A percentile compares a stretch with the other conserved stretches of the same genome.
Evolutionary conservation across 495 filamentous ascomycete genomes (phyloP).

Genomic region (Hypoxylon subgilvum): DNA sequence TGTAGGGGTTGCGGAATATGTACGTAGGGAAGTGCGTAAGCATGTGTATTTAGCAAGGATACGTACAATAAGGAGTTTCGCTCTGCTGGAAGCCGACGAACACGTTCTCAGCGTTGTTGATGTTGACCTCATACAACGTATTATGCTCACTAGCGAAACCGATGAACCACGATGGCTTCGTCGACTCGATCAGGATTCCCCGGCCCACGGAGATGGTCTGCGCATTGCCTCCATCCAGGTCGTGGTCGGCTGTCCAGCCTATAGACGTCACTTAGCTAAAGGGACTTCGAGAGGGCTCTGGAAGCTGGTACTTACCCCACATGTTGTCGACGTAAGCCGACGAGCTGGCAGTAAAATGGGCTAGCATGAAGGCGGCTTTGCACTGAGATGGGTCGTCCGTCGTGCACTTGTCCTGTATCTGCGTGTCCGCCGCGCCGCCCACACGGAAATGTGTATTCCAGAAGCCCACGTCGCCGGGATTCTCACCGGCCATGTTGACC

Average conservation of each 20-base stretch:
- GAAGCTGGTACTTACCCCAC: constrained; percentile 58
- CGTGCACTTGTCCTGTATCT: constrained; percentile 49
- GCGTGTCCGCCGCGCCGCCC: constrained; percentile 59
- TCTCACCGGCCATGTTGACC: constrained; percentile 53
- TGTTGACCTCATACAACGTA: constrained; percentile 59
- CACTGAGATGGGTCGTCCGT: constrained; percentile 42
- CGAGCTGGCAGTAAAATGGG: constrained; percentile 56
- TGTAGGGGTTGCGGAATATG: too few species aligned
- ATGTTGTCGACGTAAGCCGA: constrained; percentile 64
- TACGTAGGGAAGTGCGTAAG: too few species aligned
- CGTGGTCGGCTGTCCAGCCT: constrained; percentile 48
- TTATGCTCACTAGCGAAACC: constrained; percentile 41
- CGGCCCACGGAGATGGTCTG: constrained; percentile 55
- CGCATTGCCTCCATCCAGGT: constrained; percentile 45
- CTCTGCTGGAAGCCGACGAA: constrained; percentile 52
- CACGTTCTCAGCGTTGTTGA: constrained; percentile 54
- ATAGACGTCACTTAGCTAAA: constrained; percentile 22
- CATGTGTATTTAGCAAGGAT: background rate
- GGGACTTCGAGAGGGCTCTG: constrained; percentile 28
- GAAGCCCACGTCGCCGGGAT: constrained; percentile 59
- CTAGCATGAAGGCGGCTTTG: constrained; percentile 57
- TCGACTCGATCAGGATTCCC: constrained; percentile 54
- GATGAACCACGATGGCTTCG: background rate
- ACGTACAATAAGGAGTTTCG: constrained; percentile 53
- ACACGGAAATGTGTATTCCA: constrained; percentile 65